phyloP scores from a whole-genome alignment of 1,284 basidiomycete species.

The Mycena sp. region DNA sequence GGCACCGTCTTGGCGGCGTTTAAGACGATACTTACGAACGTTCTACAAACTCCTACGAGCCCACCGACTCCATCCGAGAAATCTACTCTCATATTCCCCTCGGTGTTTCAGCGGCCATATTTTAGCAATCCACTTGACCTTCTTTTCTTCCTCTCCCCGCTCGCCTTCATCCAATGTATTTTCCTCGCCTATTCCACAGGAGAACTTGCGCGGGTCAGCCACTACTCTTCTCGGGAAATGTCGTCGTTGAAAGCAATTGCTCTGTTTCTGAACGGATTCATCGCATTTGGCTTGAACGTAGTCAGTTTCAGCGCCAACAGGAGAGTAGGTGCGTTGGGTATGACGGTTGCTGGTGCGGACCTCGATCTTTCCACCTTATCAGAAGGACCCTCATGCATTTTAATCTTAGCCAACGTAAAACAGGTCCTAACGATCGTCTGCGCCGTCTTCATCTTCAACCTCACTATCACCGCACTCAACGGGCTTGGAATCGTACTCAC shows the following conservation, averaged over 20 bases:
- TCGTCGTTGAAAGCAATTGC: conserved; percentile 59
- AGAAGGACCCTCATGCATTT: background rate
- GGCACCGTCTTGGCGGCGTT: conserved; percentile 91
- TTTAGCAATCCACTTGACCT: conserved; percentile 79
- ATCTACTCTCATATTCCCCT: too few species aligned
- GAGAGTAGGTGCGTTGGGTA: conserved; percentile 85
- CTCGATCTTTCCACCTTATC: background rate
- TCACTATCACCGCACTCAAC: conserved; percentile 83
- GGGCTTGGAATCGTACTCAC: conserved; percentile 85
- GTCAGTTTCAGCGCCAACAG: conserved; percentile 94
- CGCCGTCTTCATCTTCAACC: conserved; percentile 85
- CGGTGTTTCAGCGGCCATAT: conserved; percentile 4
- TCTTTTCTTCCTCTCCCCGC: conserved; percentile 84
- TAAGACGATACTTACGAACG: conserved; percentile 91
- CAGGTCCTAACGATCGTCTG: conserved; percentile 93
- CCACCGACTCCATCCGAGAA: background rate
- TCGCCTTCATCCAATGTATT: conserved; percentile 89
- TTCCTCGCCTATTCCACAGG: conserved; percentile 80
- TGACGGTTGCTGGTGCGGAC: conserved; percentile 84
- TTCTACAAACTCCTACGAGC: conserved; percentile 68
- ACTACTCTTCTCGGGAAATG: conserved; percentile 58
- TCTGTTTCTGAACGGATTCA: conserved; percentile 79
- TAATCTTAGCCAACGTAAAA: conserved; percentile 80
- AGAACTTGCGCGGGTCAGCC: conserved; percentile 74
- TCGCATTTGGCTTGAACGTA: conserved; percentile 92